These are phyloP conservation scores for Schizosaccharomyces cryophilus DNA, from an alignment of 805 yeast species.

Conservation along the genomic window DNA sequence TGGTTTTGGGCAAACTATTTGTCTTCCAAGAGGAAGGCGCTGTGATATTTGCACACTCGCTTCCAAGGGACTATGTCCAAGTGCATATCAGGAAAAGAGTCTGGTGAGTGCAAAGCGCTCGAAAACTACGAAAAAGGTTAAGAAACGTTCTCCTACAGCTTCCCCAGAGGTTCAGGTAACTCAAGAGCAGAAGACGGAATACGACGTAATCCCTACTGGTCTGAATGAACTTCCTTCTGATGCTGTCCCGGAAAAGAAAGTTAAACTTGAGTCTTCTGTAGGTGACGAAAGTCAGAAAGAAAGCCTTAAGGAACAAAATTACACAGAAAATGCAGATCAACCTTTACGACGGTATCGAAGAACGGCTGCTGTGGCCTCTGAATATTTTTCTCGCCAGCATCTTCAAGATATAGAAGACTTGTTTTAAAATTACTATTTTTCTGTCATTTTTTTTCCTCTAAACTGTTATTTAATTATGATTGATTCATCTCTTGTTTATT, in stretches of 20 bases:
- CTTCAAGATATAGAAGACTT: neutral
- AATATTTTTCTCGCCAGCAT: neutral
- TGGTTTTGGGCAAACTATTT: slow-evolving; percentile 74
- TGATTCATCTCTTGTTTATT: neutral
- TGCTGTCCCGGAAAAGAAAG: neutral
- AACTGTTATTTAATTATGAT: neutral
- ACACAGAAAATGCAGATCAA: no score
- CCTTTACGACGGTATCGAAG: neutral
- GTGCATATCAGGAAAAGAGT: neutral
- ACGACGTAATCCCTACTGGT: neutral
- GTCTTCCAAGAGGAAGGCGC: slow-evolving; percentile 37
- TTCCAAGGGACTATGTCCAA: neutral
- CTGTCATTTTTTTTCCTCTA: neutral
- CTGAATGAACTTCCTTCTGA: neutral
- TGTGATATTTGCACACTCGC: slow-evolving; percentile 47
- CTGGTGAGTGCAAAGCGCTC: no score
- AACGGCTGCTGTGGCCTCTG: neutral
- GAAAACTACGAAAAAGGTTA: neutral
- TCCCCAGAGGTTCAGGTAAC: neutral
- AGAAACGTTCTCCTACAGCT: neutral
- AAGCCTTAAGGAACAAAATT: no score
- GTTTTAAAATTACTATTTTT: neutral
- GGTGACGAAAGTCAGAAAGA: no score
- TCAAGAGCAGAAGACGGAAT: neutral
- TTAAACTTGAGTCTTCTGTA: no score